Evolutionary conservation across 2,329 filamentous ascomycete genomes (phyloP), one percentile per base, ranked within the genome.

Genomic region (Chrysoporthe deuterocubensis): DNA sequence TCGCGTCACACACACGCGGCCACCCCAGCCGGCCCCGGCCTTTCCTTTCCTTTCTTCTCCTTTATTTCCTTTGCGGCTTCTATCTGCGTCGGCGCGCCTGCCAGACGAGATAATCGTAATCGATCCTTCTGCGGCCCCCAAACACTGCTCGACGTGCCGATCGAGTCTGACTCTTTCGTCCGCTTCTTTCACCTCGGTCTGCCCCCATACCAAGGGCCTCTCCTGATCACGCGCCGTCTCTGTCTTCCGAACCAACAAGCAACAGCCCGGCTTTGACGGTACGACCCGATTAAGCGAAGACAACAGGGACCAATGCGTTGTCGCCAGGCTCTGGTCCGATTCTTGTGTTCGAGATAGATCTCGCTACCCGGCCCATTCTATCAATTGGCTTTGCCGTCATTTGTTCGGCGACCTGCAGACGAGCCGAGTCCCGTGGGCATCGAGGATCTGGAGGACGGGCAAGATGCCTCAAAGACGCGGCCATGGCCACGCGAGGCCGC

Each of bases 401-500:
- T 21, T 57, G 18, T 21, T n/a, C 13, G 32, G 14, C 56, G 44
- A 21, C 16, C 37, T 60, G 34, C 43, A 52, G 48, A 44, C 52
- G 44, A 52, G 14, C 21, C 16, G 60, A 50, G 14, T 50, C 8
- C n/a, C 21, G 44, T 32, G 13, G 32, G 32, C 21, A 18, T 34
- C 48, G 54, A 32, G 42, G 11, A 63, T 26, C n/a, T 34, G 18
- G 50, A 37, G n/a, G 44, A 64, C 54, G 54, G 43, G 54, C 42
- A 46, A 56, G 32, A 69, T 69, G 65, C 54, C 66, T 68, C 46
- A 63, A 32, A 67, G 58, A 64, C 62, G 62, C 66, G 43, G 46
- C 61, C 68, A 68, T 57, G 62, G 64, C 32, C 66, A 65, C n/a
- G 62, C 43, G 48, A 52, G 60, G 40, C 57, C 42, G 64, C 66